Conservation (phyloP, 257 asterid species). For the Solanum chaucha region DNA sequence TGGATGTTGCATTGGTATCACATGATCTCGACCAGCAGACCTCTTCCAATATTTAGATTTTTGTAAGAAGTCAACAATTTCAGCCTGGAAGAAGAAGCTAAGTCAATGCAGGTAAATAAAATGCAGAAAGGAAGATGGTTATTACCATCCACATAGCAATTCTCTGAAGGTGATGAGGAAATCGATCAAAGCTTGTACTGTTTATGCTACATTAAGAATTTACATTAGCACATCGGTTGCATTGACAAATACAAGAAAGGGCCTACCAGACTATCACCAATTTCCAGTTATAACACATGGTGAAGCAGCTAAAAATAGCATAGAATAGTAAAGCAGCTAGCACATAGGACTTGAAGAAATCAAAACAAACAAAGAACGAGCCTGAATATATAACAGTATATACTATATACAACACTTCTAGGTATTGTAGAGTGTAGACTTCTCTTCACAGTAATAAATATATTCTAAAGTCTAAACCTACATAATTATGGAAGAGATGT, state of each 20-base stretch:
- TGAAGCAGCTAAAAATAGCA: neutral
- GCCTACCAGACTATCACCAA: neutral
- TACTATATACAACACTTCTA: neutral
- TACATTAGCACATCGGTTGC: neutral
- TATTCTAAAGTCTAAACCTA: neutral
- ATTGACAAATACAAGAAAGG: neutral
- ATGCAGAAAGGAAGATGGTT: neutral
- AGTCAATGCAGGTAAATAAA: neutral
- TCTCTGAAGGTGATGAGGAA: neutral
- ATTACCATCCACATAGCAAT: neutral
- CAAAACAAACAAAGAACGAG: neutral
- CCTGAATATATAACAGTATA: neutral
- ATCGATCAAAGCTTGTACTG: neutral
- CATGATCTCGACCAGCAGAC: constrained; percentile 80
- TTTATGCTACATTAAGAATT: neutral
- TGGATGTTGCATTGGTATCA: constrained; percentile 89
- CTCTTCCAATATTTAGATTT: constrained; percentile 61
- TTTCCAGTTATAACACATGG: neutral
- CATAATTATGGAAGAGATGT: neutral
- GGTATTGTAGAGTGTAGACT: neutral
- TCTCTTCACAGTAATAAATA: neutral
- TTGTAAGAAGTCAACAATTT: constrained; percentile 48
- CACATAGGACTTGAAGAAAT: neutral
- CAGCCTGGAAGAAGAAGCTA: constrained; percentile 38
- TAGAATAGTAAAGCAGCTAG: neutral